Base-by-base conservation (phyloP, 441 rosid genomes). In the Hypseocharis bilobata region DNA sequence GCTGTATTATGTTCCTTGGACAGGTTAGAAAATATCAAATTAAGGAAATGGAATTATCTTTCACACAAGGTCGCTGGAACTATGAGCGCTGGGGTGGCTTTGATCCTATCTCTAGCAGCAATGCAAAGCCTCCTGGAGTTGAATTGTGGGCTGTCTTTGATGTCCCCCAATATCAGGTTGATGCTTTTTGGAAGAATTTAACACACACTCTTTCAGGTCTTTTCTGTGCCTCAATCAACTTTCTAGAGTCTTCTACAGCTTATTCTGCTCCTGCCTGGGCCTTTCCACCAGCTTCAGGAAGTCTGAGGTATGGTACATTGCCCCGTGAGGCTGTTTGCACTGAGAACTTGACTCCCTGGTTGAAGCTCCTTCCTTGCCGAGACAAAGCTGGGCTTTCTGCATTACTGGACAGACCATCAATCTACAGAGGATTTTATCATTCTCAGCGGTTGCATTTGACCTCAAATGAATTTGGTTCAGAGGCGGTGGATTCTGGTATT, bases 291-390 rank as follows among this genome's bases (percentile, higher is more conserved):
- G 83, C 82, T 54, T 67, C 82, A 28, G 89, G 88, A 51, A 83
- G 82, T 61, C 55, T 91, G 78, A 82, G 96, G 74, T 86, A 93
- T 72, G 97, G 99, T 54, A 76, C 84, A 49, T 67, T 93, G 85
- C 99, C 97, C 5, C 96, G 97, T 63, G 99, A 93, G 80, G 96
- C 97, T 75, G 92, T 91, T 64, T 93, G 96, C 78, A 93, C 99
- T 0, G 99, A 93, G 85, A 93, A 93, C 69, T 80, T 91, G 71
- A 93, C 97, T 66, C 96, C 99, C 7, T 93, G 99, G 99, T 78
- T 93, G 71, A 93, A 91, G 86, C 81, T 93, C 51, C 97, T 91
- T 66, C 97, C 97, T 38, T 93, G 96, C 78, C 88, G 96, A 76
- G 99, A 91, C 76, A 93, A 87, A 81, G 87, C 88, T 51, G 97